Percentiles rank a stretch among this genome's conserved stretches.
Evolutionary conservation across 768 basidiomycete species (phyloP).

Genomic region (Russula lepida): DNA sequence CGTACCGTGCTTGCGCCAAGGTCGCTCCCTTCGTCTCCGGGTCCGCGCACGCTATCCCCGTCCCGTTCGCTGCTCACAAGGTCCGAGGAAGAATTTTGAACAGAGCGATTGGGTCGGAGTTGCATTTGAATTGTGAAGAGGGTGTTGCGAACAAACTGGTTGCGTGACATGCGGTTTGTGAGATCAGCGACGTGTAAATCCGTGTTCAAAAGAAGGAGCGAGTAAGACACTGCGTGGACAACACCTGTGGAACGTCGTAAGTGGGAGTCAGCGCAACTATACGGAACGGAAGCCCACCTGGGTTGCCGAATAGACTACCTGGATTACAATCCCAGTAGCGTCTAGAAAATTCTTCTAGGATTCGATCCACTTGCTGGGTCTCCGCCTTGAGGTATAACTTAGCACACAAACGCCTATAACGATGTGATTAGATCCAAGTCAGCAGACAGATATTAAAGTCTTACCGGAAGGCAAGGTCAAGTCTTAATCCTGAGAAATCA

Average conservation of each 20-base stretch:
- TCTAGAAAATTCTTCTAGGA: conserved; percentile 83
- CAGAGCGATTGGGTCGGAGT: conserved; percentile 45
- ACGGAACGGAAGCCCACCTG: conserved; percentile 47
- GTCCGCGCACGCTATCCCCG: conserved; percentile 47
- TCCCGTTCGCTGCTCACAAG: conserved; percentile 67
- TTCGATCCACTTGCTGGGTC: conserved; percentile 96
- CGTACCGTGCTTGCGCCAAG: conserved; percentile 26
- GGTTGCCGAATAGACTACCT: conserved; percentile 65
- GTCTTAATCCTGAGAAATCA: conserved; percentile 72
- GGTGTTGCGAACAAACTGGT: conserved; percentile 89
- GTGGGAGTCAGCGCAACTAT: conserved; percentile 6
- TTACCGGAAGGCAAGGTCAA: conserved; percentile 88
- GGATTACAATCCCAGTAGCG: conserved; percentile 93
- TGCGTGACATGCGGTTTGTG: conserved; percentile 79
- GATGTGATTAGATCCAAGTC: background rate
- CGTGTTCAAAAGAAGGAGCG: conserved; percentile 89
- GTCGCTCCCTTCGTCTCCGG: conserved; percentile 53
- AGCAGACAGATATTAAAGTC: background rate
- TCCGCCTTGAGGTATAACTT: conserved; percentile 93
- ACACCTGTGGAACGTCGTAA: conserved; percentile 45
- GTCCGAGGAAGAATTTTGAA: conserved; percentile 49
- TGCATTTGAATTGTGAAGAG: conserved; percentile 79
- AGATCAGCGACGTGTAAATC: conserved; percentile 96
- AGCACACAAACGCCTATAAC: conserved; percentile 67
- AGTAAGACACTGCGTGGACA: conserved; percentile 93